These are phyloP conservation scores for Teunomyces lycoperdinae DNA, from an alignment of 805 yeast genomes.

Conservation along the genomic window DNA sequence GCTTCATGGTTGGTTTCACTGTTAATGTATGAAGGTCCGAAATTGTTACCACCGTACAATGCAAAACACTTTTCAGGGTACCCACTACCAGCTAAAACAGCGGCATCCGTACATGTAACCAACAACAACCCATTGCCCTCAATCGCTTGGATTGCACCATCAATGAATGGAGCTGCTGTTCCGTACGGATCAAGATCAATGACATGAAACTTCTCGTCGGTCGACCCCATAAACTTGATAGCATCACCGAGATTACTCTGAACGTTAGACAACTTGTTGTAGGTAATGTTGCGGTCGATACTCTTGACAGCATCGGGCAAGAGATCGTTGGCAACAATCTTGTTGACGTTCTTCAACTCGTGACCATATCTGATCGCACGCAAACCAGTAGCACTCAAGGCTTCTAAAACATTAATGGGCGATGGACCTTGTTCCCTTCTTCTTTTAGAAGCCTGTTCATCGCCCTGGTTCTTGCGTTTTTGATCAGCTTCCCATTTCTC, in stretches of 20 bases:
- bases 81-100: constrained; percentile 92
- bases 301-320: constrained; percentile 81
- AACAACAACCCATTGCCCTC: constrained; percentile 80
- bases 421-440: constrained; percentile 10
- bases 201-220: constrained; percentile 64
- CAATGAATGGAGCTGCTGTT: constrained; percentile 93
- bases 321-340: constrained; percentile 86
- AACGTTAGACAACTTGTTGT: constrained; percentile 64
- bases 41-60: constrained; percentile 86
- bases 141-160: constrained; percentile 83
- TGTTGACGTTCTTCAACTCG: constrained; percentile 75
- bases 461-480: constrained; percentile 9
- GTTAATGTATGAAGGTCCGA: constrained; percentile 53
- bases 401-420: constrained; percentile 71
- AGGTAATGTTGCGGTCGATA: constrained; percentile 66
- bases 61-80: constrained; percentile 97
- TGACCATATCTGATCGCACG: constrained; percentile 91
- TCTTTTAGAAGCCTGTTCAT: constrained; percentile 9
- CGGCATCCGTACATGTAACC: constrained; percentile 95
- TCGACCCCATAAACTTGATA: constrained; percentile 65
- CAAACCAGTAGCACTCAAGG: constrained; percentile 91
- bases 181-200: constrained; percentile 98
- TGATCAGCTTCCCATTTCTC: constrained; percentile 27
- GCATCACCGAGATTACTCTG: constrained; percentile 83
- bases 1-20: constrained; percentile 87